These are phyloP conservation scores for Ceratocystis ficicola DNA, from an alignment of 2,329 filamentous ascomycete genomes.

Conservation along the genomic window DNA sequence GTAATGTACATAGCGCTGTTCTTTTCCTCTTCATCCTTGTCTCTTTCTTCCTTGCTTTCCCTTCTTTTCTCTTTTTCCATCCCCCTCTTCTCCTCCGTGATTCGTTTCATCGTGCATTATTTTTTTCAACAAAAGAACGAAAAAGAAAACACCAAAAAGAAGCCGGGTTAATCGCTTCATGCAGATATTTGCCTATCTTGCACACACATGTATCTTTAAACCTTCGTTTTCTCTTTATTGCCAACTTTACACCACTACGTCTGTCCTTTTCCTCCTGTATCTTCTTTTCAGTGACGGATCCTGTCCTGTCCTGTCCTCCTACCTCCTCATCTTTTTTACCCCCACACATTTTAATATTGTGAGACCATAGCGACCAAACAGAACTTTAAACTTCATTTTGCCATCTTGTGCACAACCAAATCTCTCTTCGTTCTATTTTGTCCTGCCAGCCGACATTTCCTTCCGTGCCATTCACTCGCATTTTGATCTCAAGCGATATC, in stretches of 20 bases:
- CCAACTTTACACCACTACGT: not conserved
- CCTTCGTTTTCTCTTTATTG: not conserved
- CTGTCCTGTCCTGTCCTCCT: not conserved
- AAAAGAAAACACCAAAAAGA: not conserved
- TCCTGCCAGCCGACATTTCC: not conserved
- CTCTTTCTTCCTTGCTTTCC: not conserved
- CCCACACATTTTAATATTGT: slow-evolving; percentile 3
- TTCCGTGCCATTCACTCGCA: not conserved
- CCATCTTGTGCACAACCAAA: not conserved
- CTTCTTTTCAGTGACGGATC: not conserved
- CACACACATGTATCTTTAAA: slow-evolving; percentile 2
- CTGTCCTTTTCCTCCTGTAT: not conserved
- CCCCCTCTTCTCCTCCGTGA: not conserved
- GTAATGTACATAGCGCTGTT: not conserved
- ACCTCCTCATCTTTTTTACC: not conserved
- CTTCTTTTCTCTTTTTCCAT: not conserved
- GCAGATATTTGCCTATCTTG: not conserved
- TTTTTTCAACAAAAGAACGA: not conserved
- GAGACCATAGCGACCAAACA: slow-evolving; percentile 4
- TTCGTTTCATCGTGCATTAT: not conserved
- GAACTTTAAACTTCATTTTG: not conserved
- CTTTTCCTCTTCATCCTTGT: not conserved
- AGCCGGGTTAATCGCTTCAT: not conserved
- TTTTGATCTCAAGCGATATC: not conserved
- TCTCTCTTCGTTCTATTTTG: not conserved